Percentiles rank a stretch among this genome's conserved stretches.
These are phyloP conservation scores for Avena eriantha DNA, from an alignment of 176 grass and related monocot species.

Conservation along the genomic window DNA sequence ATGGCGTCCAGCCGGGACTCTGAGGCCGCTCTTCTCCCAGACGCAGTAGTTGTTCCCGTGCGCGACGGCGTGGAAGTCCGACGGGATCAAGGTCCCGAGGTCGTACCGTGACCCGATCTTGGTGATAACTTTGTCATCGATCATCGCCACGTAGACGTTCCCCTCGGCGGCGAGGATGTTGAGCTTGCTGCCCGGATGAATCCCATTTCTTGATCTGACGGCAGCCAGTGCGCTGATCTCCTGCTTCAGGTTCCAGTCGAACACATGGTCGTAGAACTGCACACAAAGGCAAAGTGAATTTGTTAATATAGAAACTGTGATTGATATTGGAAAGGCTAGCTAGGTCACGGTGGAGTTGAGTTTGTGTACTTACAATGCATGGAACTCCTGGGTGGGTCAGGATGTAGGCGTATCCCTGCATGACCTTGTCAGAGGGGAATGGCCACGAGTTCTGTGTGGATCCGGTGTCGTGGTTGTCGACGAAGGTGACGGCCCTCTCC, in stretches of 20 bases:
- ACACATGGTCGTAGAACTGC: constrained; percentile 86
- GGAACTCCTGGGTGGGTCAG: constrained; percentile 83
- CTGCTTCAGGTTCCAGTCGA: constrained; percentile 78
- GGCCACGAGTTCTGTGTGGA: constrained; percentile 78
- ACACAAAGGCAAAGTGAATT: background rate
- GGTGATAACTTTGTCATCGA: constrained; percentile 66
- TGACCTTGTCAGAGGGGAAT: constrained; percentile 76
- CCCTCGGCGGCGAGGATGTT: constrained; percentile 60
- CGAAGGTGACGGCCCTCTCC: constrained; percentile 81
- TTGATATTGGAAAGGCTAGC: background rate
- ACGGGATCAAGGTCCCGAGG: constrained; percentile 67
- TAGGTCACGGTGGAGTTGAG: background rate
- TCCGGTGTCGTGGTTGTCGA: constrained; percentile 92
- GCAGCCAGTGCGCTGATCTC: constrained; percentile 57
- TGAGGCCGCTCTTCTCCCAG: constrained; percentile 66
- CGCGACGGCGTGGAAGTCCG: constrained; percentile 53
- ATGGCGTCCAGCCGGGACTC: constrained; percentile 30
- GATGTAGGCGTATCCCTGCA: constrained; percentile 86
- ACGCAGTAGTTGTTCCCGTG: constrained; percentile 79
- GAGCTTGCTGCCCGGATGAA: constrained; percentile 60
- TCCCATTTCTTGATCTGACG: constrained; percentile 55
- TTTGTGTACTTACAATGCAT: constrained; percentile 62
- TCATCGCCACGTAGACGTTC: constrained; percentile 64
- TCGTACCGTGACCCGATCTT: constrained; percentile 76
- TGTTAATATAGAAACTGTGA: background rate